Base-by-base conservation (phyloP, 768 basidiomycete genomes). In the Calocera viscosa region DNA sequence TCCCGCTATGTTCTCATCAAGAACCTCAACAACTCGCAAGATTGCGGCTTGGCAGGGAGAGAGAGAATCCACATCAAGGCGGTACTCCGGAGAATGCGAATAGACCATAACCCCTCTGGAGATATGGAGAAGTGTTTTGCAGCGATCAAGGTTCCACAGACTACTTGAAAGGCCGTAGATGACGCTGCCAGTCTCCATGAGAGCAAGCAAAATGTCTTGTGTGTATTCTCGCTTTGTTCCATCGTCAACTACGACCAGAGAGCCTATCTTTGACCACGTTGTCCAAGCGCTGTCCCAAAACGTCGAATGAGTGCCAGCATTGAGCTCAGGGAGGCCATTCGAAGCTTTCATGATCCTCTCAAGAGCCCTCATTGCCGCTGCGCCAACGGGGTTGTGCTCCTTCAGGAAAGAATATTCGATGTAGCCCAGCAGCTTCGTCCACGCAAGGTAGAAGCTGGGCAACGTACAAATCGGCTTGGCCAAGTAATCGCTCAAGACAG, bases 161-260 rank as follows among this genome's bases (percentile, higher is more conserved):
- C 16, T 72, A 76, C 19, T 68, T 66, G 30, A 64, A 32, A 60
- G 53, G 82, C 82, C 26, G 83, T 78, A 66, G 75, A 77, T 72
- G 89, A 77, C 63, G 84, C 81, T 68, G 82, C 81, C 68, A 82
- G 81, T 84, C 67, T 88, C 86, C 30, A 94, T 83, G 69, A 88
- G 87, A 0, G 88, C 88, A 24, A 91, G 83, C 39, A 98, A 79
- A 71, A 88, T 90, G 71, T 94, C 92, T 72, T 97, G 94, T 0
- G 87, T 90, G 73, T 89, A 88, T 22, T 5, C 65, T 38, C 26
- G 63, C 67, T 26, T 39, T 34, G 14, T 63, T 16, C 16, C 33
- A n/a, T 65, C 67, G 12, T 68, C 67, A 14, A 26, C 14, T 14
- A 28, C 53, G 28, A n/a, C 19, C 22, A 39, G 60, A 2, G 65